Evolutionary conservation across 345 rosid genomes (phyloP).

Genomic region (Camelina hispida): DNA sequence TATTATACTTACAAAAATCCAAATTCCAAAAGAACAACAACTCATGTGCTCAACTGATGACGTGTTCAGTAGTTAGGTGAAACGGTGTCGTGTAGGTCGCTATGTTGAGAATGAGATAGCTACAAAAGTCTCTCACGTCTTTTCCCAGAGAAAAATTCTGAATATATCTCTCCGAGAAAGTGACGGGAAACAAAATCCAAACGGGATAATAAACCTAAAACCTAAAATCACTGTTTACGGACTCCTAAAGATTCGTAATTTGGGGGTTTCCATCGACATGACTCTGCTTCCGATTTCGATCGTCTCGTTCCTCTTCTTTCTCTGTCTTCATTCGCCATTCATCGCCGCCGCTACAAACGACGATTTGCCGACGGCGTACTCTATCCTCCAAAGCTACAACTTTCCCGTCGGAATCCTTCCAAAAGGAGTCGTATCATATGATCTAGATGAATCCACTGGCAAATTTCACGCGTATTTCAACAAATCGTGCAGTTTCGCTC

Average conservation of each 20-base stretch:
- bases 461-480: slow-evolving; percentile 60
- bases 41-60: not conserved
- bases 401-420: slow-evolving; percentile 89
- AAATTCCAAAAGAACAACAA: not conserved
- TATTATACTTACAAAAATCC: not conserved
- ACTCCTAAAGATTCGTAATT: not conserved
- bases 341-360: slow-evolving; percentile 29
- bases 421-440: slow-evolving; percentile 62
- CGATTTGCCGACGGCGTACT: slow-evolving; percentile 58
- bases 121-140: slow-evolving; percentile 35
- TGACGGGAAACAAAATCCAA: slow-evolving; percentile 24
- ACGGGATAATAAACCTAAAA: slow-evolving; percentile 15
- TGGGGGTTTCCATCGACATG: slow-evolving; percentile 12
- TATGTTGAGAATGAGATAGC: not conserved
- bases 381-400: slow-evolving; percentile 64
- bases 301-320: slow-evolving; percentile 35
- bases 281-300: slow-evolving; percentile 26
- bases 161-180: slow-evolving; percentile 17
- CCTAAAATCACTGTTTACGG: not conserved
- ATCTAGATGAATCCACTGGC: slow-evolving; percentile 67
- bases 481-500: slow-evolving; percentile 78
- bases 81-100: slow-evolving; percentile 18
- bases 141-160: not conserved
- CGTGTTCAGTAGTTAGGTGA: slow-evolving; percentile 10
- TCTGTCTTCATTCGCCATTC: slow-evolving; percentile 33